phyloP scores from a whole-genome alignment of 768 basidiomycete species.

The Boletus reticuloceps region DNA sequence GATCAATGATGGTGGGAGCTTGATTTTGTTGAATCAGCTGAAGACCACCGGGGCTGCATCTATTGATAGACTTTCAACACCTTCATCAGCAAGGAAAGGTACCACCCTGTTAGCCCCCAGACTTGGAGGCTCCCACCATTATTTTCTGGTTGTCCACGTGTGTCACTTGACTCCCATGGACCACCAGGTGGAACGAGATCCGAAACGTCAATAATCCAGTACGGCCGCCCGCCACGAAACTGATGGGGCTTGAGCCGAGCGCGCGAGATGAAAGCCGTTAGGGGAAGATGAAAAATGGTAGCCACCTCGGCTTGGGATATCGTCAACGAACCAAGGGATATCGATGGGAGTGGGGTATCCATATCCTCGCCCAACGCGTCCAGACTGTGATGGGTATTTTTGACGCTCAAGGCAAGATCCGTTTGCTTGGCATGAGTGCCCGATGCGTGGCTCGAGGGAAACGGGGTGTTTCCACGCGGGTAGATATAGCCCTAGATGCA shows the following conservation, averaged over 20 bases:
- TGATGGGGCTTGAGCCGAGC: conserved; percentile 47
- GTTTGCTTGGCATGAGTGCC: conserved; percentile 1
- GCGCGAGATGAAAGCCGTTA: conserved; percentile 47
- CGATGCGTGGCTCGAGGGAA: neutral
- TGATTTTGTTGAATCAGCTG: neutral
- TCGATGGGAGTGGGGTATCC: conserved; percentile 56
- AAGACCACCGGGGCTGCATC: neutral
- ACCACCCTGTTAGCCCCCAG: conserved; percentile 87
- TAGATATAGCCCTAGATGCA: conserved; percentile 39
- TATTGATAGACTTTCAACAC: conserved; percentile 47
- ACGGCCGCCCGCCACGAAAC: conserved; percentile 55
- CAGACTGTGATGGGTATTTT: neutral
- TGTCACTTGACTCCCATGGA: conserved; percentile 32
- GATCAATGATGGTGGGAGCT: neutral
- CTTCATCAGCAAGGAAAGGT: conserved; percentile 62
- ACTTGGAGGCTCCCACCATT: conserved; percentile 57
- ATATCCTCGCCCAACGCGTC: neutral
- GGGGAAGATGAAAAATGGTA: conserved; percentile 67
- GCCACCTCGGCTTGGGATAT: conserved; percentile 65
- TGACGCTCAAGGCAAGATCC: neutral
- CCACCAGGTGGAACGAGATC: conserved; percentile 42
- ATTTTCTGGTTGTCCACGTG: conserved; percentile 39
- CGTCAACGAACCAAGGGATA: conserved; percentile 50
- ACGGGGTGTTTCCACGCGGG: conserved; percentile 10
- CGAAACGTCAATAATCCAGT: conserved; percentile 67